Conservation (phyloP, 2,329 filamentous ascomycete species). For the Sclerotinia borealis region DNA sequence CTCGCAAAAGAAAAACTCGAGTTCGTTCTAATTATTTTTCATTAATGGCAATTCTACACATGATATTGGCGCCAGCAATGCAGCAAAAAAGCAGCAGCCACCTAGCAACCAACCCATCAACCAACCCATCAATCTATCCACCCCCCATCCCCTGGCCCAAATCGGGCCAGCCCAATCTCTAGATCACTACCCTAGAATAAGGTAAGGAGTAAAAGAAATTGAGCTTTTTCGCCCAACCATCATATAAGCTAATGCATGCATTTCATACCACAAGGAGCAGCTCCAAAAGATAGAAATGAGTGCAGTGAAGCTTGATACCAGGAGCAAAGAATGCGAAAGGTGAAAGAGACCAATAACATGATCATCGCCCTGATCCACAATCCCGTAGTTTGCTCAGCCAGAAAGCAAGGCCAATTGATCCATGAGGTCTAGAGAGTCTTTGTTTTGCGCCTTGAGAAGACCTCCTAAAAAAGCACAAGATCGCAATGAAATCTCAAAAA, state of each 20-base stretch:
- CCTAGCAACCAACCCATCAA: background rate
- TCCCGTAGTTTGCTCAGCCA: background rate
- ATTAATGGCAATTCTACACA: slow-evolving; percentile 7
- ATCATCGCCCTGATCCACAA: background rate
- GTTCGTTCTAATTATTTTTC: background rate
- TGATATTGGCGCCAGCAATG: background rate
- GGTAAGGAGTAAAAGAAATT: background rate
- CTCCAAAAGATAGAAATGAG: background rate
- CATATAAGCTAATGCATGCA: background rate
- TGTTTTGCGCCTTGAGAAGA: background rate
- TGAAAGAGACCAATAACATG: background rate
- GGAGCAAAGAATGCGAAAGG: background rate
- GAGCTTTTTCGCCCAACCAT: background rate
- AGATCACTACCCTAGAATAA: background rate
- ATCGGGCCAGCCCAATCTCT: background rate
- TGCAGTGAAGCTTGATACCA: background rate
- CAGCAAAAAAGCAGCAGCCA: background rate
- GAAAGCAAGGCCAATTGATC: background rate
- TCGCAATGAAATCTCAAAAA: slow-evolving; percentile 3
- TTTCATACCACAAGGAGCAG: background rate
- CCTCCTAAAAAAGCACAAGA: background rate
- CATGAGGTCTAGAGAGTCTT: background rate
- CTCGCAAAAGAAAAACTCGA: too few species aligned
- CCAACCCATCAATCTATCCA: background rate
- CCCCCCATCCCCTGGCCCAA: background rate